Base-by-base conservation (phyloP, 306 rosid species). In the Fragaria vesca region DNA sequence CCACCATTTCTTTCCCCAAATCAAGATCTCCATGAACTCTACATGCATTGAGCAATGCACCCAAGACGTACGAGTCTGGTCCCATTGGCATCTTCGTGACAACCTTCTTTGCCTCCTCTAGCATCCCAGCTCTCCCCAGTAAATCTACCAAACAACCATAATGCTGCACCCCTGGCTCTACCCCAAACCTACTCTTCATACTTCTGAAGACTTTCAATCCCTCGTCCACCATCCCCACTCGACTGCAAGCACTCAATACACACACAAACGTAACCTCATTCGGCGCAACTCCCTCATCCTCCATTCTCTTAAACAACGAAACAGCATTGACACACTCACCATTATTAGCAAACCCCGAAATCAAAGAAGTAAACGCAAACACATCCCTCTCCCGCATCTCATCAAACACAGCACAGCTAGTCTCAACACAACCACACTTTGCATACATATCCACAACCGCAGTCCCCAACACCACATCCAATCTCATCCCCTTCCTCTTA, bases 101-200 rank as follows among this genome's bases (percentile, higher is more conserved):
- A 17, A 82, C 76, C 18, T 76, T 77, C 69, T 75, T 82, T 42
- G 88, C 88, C 81, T 87, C 86, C 67, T 82, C 83, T 74, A 87
- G 60, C 90, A 84, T 77, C 36, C 88, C 83, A 70, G 74, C 88
- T 78, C 86, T 82, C 26, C 90, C 86, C 71, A 82, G 54, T 50
- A 87, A 87, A 72, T 87, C 90, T 60, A 82, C 88, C 86, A 87
- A 74, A 78, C 90, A 84, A 18, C 90, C 90, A 67, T 77, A 84
- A 72, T 87, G 86, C 47, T 84, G 83, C 48, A 78, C 78, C 77
- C 75, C n/a, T 20, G 85, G 90, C 73, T 80, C 70, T 48, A 84
- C 72, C 66, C 81, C 69, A 8, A 79, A 76, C 75, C 12, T 26
- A 60, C 50, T 61, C 4, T 66, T 77, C 85, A 84, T 87, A 78